phyloP scores from a whole-genome alignment of 2,329 filamentous ascomycete species.

The Ascochyta clinopodiicola region DNA sequence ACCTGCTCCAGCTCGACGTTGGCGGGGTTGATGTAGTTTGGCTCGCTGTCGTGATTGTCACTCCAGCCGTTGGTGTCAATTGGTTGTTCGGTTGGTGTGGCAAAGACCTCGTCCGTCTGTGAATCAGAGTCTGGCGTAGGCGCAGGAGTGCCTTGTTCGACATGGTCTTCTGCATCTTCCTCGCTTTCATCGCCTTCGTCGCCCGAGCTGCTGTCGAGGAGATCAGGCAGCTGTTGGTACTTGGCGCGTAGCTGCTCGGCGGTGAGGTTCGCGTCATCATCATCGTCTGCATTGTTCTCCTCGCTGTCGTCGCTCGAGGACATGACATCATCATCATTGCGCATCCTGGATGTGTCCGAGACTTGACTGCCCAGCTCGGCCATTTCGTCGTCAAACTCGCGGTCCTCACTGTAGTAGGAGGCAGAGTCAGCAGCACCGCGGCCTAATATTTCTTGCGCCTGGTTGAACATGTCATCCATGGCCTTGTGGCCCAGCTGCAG shows the following conservation, averaged over 20 bases:
- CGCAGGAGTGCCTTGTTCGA: slow-evolving; percentile 32
- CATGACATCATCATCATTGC: slow-evolving; percentile 53
- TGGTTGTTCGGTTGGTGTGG: slow-evolving; percentile 19
- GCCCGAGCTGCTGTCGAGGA: slow-evolving; percentile 45
- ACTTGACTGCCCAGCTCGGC: slow-evolving; percentile 52
- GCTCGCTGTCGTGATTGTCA: slow-evolving; percentile 20
- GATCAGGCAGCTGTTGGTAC: slow-evolving; percentile 68
- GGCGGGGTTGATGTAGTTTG: slow-evolving; percentile 43
- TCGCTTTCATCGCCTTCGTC: slow-evolving; percentile 43
- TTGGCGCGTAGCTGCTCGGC: slow-evolving; percentile 73
- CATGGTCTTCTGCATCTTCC: slow-evolving; percentile 39
- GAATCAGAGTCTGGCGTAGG: slow-evolving; percentile 42
- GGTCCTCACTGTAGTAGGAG: slow-evolving; percentile 49
- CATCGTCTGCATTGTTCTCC: slow-evolving; percentile 54
- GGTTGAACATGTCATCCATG: slow-evolving; percentile 74
- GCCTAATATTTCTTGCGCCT: slow-evolving; percentile 61
- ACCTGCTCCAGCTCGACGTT: slow-evolving; percentile 50
- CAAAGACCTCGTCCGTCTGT: slow-evolving; percentile 28
- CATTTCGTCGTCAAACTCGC: slow-evolving; percentile 50
- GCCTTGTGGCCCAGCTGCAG: slow-evolving; percentile 65
- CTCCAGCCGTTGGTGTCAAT: slow-evolving; percentile 33
- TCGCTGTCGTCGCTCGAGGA: slow-evolving; percentile 45
- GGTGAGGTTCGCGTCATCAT: slow-evolving; percentile 70
- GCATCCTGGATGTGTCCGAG: slow-evolving; percentile 43
- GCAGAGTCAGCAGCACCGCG: slow-evolving; percentile 45